Evolutionary conservation across 495 filamentous ascomycete genomes (phyloP).

Genomic region (Penicillium roqueforti): DNA sequence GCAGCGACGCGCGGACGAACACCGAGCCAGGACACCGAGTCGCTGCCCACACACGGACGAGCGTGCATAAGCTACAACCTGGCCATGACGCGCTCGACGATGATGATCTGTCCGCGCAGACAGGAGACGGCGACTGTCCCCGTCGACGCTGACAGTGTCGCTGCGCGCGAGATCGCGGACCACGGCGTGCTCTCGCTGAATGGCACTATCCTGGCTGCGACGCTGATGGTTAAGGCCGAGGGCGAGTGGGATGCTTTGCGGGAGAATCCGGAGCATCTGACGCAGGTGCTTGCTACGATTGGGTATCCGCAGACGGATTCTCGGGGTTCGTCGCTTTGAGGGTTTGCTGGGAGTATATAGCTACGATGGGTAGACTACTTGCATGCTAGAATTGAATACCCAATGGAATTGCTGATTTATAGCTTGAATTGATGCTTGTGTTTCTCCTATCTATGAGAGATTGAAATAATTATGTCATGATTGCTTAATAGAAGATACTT

Average conservation of each 20-base stretch:
- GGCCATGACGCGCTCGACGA: conserved; percentile 62
- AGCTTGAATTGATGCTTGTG: not conserved
- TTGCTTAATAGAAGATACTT: not conserved
- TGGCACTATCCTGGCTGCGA: conserved; percentile 76
- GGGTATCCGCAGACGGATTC: conserved; percentile 48
- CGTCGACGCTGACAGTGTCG: conserved; percentile 22
- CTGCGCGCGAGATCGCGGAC: conserved; percentile 32
- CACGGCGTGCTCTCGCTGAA: conserved; percentile 64
- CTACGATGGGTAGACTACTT: conserved; percentile 3
- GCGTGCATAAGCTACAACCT: conserved; percentile 73
- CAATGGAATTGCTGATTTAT: not conserved
- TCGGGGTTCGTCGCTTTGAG: conserved; percentile 22
- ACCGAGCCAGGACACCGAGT: conserved; percentile 3
- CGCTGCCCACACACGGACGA: conserved; percentile 33
- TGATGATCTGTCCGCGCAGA: conserved; percentile 65
- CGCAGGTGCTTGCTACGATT: conserved; percentile 54
- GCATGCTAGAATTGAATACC: not conserved
- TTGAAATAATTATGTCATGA: not conserved
- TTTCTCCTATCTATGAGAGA: not conserved
- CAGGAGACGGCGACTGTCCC: conserved; percentile 39
- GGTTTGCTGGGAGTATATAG: not conserved
- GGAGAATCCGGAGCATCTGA: conserved; percentile 46
- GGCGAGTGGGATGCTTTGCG: conserved; percentile 65
- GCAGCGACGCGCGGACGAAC: conserved; percentile 24
- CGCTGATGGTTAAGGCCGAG: conserved; percentile 71